These are phyloP conservation scores for Pichia paraexigua DNA, from an alignment of 805 yeast genomes.

Conservation along the genomic window DNA sequence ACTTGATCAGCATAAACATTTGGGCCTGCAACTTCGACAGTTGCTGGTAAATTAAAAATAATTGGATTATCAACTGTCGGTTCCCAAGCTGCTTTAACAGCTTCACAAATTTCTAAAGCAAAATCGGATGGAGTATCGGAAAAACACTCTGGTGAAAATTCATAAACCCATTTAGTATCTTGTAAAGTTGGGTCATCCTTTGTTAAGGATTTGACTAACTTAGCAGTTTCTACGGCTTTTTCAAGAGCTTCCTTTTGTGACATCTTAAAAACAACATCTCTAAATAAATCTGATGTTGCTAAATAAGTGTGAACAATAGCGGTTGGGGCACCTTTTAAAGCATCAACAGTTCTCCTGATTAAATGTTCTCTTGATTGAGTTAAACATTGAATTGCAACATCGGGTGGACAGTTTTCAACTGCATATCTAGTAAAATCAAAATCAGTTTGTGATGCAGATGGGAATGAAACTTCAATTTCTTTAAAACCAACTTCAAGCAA, in stretches of 20 bases:
- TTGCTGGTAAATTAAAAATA: conserved; percentile 73
- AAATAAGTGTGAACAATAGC: conserved; percentile 68
- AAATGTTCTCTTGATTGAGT: conserved; percentile 73
- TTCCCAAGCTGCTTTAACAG: conserved; percentile 72
- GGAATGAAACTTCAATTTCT: conserved; percentile 75
- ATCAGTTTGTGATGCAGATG: conserved; percentile 77
- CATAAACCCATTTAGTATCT: conserved; percentile 62
- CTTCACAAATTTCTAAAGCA: conserved; percentile 71
- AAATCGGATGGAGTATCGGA: conserved; percentile 68
- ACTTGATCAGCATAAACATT: conserved; percentile 75
- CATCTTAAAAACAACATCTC: conserved; percentile 72
- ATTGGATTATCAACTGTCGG: conserved; percentile 70
- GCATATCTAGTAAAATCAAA: conserved; percentile 77
- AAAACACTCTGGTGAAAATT: conserved; percentile 74
- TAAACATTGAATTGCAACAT: conserved; percentile 64
- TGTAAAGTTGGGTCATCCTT: conserved; percentile 63
- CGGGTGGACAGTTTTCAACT: conserved; percentile 70
- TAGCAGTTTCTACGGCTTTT: conserved; percentile 65
- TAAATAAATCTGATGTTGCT: conserved; percentile 68
- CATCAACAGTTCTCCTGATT: conserved; percentile 65
- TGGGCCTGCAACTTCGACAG: conserved; percentile 72
- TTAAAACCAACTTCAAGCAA: conserved; percentile 67
- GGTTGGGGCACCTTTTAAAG: conserved; percentile 62
- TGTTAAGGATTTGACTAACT: conserved; percentile 58
- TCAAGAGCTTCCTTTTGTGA: conserved; percentile 57